phyloP scores from a whole-genome alignment of 2,329 filamentous ascomycete species.

The Ophiostoma australiae region DNA sequence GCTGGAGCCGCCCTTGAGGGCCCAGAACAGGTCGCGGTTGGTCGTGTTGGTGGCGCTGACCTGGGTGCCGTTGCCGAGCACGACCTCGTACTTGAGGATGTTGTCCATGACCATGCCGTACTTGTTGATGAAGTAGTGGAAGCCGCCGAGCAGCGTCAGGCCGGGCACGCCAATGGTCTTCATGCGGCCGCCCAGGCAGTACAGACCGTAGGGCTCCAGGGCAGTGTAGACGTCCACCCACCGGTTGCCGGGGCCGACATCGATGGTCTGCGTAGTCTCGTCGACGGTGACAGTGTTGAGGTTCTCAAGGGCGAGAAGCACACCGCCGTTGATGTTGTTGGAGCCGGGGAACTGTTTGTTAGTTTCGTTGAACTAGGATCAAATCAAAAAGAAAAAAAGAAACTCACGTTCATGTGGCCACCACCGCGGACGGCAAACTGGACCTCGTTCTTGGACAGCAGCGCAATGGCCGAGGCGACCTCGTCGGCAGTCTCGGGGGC shows the following conservation, averaged over 20 bases:
- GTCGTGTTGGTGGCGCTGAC: conserved; percentile 35
- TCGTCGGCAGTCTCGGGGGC: conserved; percentile 30
- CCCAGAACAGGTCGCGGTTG: conserved; percentile 40
- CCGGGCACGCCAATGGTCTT: conserved; percentile 31
- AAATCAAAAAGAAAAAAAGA: conserved; percentile 7
- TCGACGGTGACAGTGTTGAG: conserved; percentile 35
- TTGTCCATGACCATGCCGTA: conserved; percentile 39
- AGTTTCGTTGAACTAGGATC: neutral
- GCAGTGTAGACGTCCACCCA: neutral
- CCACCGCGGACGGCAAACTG: conserved; percentile 40
- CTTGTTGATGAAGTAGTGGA: conserved; percentile 31
- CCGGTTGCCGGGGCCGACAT: neutral
- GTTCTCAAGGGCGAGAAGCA: conserved; percentile 37
- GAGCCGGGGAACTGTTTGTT: conserved; percentile 28
- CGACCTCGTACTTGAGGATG: conserved; percentile 37
- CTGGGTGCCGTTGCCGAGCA: conserved; percentile 38
- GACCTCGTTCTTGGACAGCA: conserved; percentile 27
- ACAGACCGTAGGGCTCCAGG: neutral
- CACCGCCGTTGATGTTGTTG: conserved; percentile 37
- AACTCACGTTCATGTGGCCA: conserved; percentile 36
- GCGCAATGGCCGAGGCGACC: conserved; percentile 31
- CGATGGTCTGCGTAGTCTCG: conserved; percentile 28
- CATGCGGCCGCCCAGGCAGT: neutral
- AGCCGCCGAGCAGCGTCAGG: conserved; percentile 37
- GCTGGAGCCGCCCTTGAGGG: conserved; percentile 40